A percentile compares a stretch with the other conserved stretches of the same genome.
Evolutionary conservation across 305 asterid genomes (phyloP).

Genomic region (Plantago coronopus): DNA sequence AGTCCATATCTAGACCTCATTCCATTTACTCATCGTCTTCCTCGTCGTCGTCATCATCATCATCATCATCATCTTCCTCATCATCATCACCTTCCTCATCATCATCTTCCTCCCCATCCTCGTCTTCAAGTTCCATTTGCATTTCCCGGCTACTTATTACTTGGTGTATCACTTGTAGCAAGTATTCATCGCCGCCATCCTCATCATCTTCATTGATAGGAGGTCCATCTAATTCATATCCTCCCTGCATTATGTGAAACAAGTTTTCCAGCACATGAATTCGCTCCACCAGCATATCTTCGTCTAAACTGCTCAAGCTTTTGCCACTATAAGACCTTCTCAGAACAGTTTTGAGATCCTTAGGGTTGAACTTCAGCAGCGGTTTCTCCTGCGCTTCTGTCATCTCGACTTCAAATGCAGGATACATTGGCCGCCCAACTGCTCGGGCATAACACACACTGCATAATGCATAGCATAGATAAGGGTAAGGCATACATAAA

Average conservation of each 20-base stretch:
- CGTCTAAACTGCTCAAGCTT: slow-evolving; percentile 30
- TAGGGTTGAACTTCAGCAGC: slow-evolving; percentile 38
- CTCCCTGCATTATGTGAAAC: slow-evolving; percentile 34
- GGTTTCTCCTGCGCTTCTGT: slow-evolving; percentile 40
- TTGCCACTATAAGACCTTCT: slow-evolving; percentile 24
- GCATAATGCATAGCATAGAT: slow-evolving; percentile 21
- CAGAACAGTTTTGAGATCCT: slow-evolving; percentile 31
- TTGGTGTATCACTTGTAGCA: background rate
- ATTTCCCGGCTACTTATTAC: background rate
- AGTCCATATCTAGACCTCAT: background rate
- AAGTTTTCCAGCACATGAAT: slow-evolving; percentile 33
- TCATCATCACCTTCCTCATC: too few relatives aligned
- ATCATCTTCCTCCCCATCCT: slow-evolving; percentile 26
- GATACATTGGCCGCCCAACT: slow-evolving; percentile 54
- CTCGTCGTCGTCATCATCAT: slow-evolving; percentile 26
- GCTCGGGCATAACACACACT: slow-evolving; percentile 63
- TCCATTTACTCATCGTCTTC: slow-evolving; percentile 9
- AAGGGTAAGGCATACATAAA: slow-evolving; percentile 9
- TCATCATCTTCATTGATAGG: background rate
- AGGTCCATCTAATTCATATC: slow-evolving; percentile 4
- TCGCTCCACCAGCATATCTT: slow-evolving; percentile 37
- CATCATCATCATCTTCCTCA: slow-evolving; percentile 24
- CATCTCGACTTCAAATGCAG: slow-evolving; percentile 52
- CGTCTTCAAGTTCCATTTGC: slow-evolving; percentile 17
- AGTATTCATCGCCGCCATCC: background rate